Percentiles rank a stretch among this genome's conserved stretches.
Evolutionary conservation across 306 rosid genomes (phyloP).

Genomic region (Betula pendula): DNA sequence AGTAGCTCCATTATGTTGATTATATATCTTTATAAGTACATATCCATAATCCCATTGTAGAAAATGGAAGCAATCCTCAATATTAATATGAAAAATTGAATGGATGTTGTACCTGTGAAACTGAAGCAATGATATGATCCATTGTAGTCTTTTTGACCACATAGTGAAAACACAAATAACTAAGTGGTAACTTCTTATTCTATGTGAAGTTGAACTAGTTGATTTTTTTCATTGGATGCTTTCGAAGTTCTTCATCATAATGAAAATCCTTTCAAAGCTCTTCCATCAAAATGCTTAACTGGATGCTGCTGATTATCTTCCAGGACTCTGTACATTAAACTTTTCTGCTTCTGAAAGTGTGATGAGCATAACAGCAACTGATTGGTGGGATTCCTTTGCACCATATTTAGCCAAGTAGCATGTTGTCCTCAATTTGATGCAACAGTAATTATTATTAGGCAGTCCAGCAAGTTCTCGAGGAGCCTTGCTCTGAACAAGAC

Average conservation of each 20-base stretch:
- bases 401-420: constrained; percentile 68
- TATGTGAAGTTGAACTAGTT: neutral
- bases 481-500: constrained; percentile 51
- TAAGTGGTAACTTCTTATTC: neutral
- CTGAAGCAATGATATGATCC: neutral
- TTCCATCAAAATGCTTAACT: neutral
- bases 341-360: constrained; percentile 42
- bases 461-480: constrained; percentile 58
- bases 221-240: neutral
- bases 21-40: no score
- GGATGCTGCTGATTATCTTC: constrained; percentile 10
- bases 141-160: neutral
- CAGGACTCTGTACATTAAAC: constrained; percentile 57
- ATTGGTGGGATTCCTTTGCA: constrained; percentile 67
- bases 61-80: neutral
- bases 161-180: neutral
- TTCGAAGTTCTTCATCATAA: neutral
- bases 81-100: neutral
- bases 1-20: no score
- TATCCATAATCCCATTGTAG: no score
- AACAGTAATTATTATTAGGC: constrained; percentile 53
- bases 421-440: constrained; percentile 72
- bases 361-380: constrained; percentile 53
- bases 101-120: neutral
- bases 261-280: neutral